phyloP scores from a whole-genome alignment of 2,329 filamentous ascomycete species.

The Trichophyton simii region DNA sequence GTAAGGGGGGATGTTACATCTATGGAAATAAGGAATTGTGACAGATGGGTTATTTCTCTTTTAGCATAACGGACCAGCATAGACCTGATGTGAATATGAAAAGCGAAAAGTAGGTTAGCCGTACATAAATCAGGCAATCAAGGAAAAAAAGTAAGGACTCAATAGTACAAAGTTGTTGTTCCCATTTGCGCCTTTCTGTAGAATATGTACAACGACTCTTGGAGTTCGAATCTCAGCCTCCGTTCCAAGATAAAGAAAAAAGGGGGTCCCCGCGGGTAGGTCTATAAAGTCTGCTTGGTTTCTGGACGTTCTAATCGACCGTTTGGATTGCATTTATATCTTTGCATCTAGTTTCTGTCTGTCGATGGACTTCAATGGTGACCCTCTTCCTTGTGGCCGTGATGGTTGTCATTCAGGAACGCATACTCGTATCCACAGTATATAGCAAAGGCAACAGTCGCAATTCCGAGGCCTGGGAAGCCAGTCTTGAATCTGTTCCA shows the following conservation, averaged over 20 bases:
- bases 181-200: constrained; percentile 1
- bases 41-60: neutral
- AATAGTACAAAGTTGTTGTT: constrained; percentile 3
- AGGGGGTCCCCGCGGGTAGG: neutral
- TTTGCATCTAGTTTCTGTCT: neutral
- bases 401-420: constrained; percentile 61
- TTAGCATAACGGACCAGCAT: neutral
- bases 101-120: neutral
- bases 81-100: neutral
- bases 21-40: neutral
- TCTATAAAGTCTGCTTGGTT: neutral
- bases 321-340: neutral
- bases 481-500: constrained; percentile 76
- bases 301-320: neutral
- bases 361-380: neutral
- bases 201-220: constrained; percentile 3
- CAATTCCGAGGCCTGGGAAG: constrained; percentile 87
- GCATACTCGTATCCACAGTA: constrained; percentile 87
- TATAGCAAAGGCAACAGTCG: constrained; percentile 74
- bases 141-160: neutral
- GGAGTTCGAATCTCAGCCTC: neutral
- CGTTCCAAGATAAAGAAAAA: neutral
- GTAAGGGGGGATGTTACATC: constrained; percentile 1
- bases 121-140: neutral
- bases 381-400: constrained; percentile 30